A percentile compares a stretch with the other conserved stretches of the same genome.
Evolutionary conservation across 1,139 yeast species (phyloP).

Genomic region (Suhomyces maxii): DNA sequence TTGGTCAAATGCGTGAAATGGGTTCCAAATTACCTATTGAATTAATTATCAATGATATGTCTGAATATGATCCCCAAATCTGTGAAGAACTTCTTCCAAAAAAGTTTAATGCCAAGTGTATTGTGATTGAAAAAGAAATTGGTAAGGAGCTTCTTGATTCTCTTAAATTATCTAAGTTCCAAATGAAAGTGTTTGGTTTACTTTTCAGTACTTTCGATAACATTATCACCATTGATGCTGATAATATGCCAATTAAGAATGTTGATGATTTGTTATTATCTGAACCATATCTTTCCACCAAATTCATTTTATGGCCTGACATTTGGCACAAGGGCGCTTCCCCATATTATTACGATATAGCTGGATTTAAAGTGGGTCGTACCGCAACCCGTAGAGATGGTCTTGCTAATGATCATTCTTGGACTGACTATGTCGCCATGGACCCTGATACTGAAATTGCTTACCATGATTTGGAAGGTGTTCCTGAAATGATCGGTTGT

Average conservation of each 20-base stretch:
- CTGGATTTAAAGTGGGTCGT: conserved; percentile 33
- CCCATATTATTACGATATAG: conserved; percentile 36
- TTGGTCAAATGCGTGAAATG: conserved; percentile 34
- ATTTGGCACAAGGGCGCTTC: conserved; percentile 39
- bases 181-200: conserved; percentile 34
- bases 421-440: conserved; percentile 21
- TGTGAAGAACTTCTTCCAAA: conserved; percentile 32
- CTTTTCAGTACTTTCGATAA: conserved; percentile 38
- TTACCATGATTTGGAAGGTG: conserved; percentile 35
- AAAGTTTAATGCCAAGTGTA: conserved; percentile 32
- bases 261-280: conserved; percentile 29
- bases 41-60: conserved; percentile 27
- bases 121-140: conserved; percentile 29
- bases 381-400: conserved; percentile 29
- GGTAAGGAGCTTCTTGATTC: conserved; percentile 25
- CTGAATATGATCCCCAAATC: conserved; percentile 28
- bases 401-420: conserved; percentile 26
- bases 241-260: conserved; percentile 34
- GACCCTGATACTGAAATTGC: conserved; percentile 21
- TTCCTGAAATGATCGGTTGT: conserved; percentile 29
- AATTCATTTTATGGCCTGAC: conserved; percentile 42
- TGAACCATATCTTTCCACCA: conserved; percentile 28
- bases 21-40: conserved; percentile 40
- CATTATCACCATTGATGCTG: conserved; percentile 36
- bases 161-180: conserved; percentile 25